These are phyloP conservation scores for Torulaspora indica DNA, from an alignment of 805 yeast genomes.

Conservation along the genomic window DNA sequence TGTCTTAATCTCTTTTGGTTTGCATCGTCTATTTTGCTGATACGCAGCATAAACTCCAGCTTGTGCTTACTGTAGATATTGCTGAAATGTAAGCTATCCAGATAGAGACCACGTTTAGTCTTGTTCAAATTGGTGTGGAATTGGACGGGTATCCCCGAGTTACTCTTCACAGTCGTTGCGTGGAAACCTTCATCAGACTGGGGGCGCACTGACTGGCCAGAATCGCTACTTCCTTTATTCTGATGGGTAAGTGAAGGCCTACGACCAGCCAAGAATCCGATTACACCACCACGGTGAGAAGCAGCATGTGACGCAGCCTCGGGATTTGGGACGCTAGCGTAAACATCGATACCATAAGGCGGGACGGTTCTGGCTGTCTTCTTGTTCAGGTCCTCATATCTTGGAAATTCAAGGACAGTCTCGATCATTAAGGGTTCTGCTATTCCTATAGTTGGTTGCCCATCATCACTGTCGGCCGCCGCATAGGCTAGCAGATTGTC, in stretches of 20 bases:
- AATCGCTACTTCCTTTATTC: conserved; percentile 3
- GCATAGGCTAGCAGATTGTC: conserved; percentile 60
- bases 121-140: conserved; percentile 24
- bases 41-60: conserved; percentile 63
- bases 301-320: conserved; percentile 10
- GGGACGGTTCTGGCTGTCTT: conserved; percentile 27
- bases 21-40: conserved; percentile 54
- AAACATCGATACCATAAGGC: conserved; percentile 35
- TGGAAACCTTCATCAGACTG: conserved; percentile 15
- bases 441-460: conserved; percentile 17
- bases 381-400: conserved; percentile 25
- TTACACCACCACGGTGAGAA: conserved; percentile 17
- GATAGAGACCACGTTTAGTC: conserved; percentile 43
- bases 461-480: conserved; percentile 12
- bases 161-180: conserved; percentile 18
- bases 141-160: conserved; percentile 22
- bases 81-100: conserved; percentile 57
- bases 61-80: conserved; percentile 63
- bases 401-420: conserved; percentile 31
- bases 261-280: conserved; percentile 23
- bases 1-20: conserved; percentile 53
- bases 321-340: conserved; percentile 18
- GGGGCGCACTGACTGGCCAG: conserved; percentile 4
- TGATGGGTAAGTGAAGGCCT: conserved; percentile 11
- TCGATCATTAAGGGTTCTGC: conserved; percentile 29